Conservation (phyloP, 306 rosid genomes). For the Ammopiptanthus mongolicus region DNA sequence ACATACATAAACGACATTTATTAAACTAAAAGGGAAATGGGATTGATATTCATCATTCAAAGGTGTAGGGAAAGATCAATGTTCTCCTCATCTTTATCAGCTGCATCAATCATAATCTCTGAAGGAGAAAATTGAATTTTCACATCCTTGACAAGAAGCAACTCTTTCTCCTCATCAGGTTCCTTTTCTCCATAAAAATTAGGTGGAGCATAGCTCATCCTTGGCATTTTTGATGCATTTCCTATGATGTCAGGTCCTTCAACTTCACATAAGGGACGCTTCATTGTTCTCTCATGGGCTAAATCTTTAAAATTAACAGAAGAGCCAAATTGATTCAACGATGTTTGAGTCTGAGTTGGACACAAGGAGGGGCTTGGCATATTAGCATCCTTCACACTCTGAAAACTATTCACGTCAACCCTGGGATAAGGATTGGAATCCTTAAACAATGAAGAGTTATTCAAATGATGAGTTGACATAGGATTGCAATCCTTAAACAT, state of each 20-base stretch:
- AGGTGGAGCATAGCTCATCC: neutral
- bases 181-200: neutral
- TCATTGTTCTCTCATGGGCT: neutral
- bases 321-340: too few species aligned
- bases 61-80: constrained; percentile 43
- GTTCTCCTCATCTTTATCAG: neutral
- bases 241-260: neutral
- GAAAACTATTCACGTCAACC: too few species aligned
- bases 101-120: neutral
- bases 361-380: too few species aligned
- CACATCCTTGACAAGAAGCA: constrained; percentile 21
- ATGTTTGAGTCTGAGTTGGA: too few species aligned
- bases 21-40: neutral
- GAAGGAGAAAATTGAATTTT: neutral
- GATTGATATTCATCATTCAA: constrained; percentile 3
- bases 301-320: too few species aligned
- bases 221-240: neutral
- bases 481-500: too few species aligned
- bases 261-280: neutral
- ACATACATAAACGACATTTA: neutral
- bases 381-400: too few species aligned
- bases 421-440: too few species aligned
- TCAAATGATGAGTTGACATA: neutral
- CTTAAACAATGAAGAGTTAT: neutral
- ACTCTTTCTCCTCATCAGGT: neutral